Conservation (phyloP, 1,139 yeast genomes). For the Debaryomycetaceae sp. region DNA sequence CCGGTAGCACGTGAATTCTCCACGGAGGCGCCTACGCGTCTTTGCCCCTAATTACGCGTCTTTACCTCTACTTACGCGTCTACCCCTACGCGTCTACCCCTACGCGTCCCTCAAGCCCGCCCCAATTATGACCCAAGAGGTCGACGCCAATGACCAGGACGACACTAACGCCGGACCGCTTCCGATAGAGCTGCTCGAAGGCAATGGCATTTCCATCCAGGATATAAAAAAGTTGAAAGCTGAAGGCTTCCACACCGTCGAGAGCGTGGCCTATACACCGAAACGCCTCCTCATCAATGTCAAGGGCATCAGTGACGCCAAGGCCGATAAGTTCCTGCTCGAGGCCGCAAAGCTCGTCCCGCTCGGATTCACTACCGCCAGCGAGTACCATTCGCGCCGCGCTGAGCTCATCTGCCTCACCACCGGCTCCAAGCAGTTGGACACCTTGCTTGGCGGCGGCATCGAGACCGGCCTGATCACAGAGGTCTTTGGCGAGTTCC, state of each 20-base stretch:
- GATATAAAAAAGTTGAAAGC: constrained; percentile 76
- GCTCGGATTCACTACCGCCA: constrained; percentile 95
- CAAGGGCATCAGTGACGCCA: constrained; percentile 91
- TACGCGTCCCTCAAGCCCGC: too few relatives aligned
- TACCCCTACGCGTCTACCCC: too few relatives aligned
- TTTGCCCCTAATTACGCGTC: too few relatives aligned
- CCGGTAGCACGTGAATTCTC: too few relatives aligned
- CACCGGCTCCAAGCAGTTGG: constrained; percentile 91
- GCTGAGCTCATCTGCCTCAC: constrained; percentile 86
- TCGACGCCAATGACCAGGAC: constrained; percentile 9
- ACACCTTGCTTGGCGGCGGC: constrained; percentile 92
- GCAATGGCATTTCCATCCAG: constrained; percentile 74
- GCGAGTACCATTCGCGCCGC: constrained; percentile 85
- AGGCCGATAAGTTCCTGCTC: constrained; percentile 73
- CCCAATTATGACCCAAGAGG: too few relatives aligned
- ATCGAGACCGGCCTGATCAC: constrained; percentile 96
- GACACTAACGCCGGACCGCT: constrained; percentile 32
- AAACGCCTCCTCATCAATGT: constrained; percentile 65
- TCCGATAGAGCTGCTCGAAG: constrained; percentile 43
- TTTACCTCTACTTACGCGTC: too few relatives aligned
- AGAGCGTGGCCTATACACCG: constrained; percentile 83
- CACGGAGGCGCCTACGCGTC: too few relatives aligned
- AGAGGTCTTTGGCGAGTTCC: constrained; percentile 92
- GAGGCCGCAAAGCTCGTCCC: constrained; percentile 89
- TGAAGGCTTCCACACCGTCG: constrained; percentile 83